Percentiles rank a stretch among this genome's conserved stretches.
phyloP scores from a whole-genome alignment of 139 green algal species.

The Pycnococcus provasolii region DNA sequence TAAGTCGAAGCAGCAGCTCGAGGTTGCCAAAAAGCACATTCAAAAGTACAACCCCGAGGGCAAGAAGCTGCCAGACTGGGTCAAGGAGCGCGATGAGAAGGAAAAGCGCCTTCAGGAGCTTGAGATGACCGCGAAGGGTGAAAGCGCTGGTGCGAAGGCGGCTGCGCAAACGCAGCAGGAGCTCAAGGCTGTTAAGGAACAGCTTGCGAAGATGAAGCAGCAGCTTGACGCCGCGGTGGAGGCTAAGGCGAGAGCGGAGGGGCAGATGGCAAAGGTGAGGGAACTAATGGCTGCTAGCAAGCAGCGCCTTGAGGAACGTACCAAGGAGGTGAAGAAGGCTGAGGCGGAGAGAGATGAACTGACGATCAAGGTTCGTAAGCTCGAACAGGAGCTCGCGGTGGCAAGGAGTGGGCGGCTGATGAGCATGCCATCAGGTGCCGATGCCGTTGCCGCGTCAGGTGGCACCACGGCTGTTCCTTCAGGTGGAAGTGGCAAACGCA shows the following conservation, averaged over 20 bases:
- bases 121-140: background rate
- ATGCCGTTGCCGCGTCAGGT: too few relatives aligned
- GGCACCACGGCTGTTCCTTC: too few relatives aligned
- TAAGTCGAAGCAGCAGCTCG: slow-evolving; percentile 5
- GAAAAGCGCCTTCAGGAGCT: slow-evolving; percentile 1
- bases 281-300: background rate
- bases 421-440: too few relatives aligned
- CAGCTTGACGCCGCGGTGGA: background rate
- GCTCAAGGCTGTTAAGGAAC: background rate
- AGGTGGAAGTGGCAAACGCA: too few relatives aligned
- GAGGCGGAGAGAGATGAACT: too few relatives aligned
- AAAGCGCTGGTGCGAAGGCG: background rate
- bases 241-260: background rate
- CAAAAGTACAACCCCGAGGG: slow-evolving; percentile 11
- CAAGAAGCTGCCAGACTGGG: slow-evolving; percentile 1
- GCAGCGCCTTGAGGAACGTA: too few relatives aligned
- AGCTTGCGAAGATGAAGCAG: background rate
- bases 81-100: background rate
- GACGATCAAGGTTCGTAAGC: too few relatives aligned
- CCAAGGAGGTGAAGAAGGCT: too few relatives aligned
- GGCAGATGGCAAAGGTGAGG: background rate
- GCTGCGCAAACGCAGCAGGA: background rate
- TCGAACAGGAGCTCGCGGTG: too few relatives aligned
- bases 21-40: slow-evolving; percentile 14
- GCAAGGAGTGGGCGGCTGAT: too few relatives aligned